Evolutionary conservation across 108 stramenopile genomes (phyloP).

Genomic region (Nitzschia sp.): DNA sequence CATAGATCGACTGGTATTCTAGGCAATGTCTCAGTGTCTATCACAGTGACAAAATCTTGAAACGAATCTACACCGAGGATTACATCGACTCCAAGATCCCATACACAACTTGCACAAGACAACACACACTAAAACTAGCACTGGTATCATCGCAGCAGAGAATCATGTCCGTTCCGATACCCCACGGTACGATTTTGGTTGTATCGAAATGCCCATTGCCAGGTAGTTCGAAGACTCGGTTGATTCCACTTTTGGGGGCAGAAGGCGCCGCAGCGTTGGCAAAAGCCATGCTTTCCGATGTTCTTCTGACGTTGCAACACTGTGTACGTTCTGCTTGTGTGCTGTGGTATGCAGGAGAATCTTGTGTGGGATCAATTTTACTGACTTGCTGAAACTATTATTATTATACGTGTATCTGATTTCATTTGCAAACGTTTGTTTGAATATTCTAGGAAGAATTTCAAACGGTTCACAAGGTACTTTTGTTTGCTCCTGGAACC

Average conservation of each 20-base stretch:
- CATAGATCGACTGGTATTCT: too few species aligned
- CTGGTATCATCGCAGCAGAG: too few species aligned
- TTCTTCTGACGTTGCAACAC: slow-evolving; percentile 49
- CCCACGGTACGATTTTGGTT: slow-evolving; percentile 58
- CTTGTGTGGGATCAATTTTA: background rate
- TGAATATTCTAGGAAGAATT: slow-evolving; percentile 23
- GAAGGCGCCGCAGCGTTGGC: slow-evolving; percentile 73
- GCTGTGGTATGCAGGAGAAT: too few species aligned
- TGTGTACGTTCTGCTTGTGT: slow-evolving; percentile 23
- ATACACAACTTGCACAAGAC: too few species aligned
- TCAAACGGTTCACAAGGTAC: slow-evolving; percentile 42
- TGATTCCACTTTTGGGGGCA: slow-evolving; percentile 56
- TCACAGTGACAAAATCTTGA: too few species aligned
- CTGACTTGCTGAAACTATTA: too few species aligned
- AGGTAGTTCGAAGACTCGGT: slow-evolving; percentile 71
- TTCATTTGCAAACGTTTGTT: background rate
- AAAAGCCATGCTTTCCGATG: slow-evolving; percentile 79
- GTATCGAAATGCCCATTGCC: slow-evolving; percentile 82
- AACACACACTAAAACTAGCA: too few species aligned
- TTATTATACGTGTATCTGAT: background rate
- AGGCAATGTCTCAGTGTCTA: too few species aligned
- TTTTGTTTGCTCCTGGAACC: slow-evolving; percentile 67
- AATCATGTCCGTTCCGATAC: too few species aligned
- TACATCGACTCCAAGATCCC: too few species aligned
- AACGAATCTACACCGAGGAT: too few species aligned